Conservation (phyloP, 78 protist genomes). For the Acrasis kona region DNA sequence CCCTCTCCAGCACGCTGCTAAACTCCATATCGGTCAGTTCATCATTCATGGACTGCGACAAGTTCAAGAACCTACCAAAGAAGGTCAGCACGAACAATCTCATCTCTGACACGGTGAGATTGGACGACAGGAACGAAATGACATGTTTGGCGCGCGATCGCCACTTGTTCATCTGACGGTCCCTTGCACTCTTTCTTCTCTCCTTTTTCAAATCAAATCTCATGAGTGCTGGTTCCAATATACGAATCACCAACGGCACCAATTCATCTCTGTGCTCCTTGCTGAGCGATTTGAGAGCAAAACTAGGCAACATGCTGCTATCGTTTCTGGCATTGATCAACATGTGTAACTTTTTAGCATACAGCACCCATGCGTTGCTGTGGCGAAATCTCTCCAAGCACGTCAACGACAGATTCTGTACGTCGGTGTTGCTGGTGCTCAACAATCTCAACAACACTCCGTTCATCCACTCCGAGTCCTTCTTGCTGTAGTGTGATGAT, state of each 20-base stretch:
- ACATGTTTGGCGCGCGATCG: no score
- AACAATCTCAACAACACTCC: neutral
- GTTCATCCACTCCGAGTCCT: neutral
- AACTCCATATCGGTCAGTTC: no score
- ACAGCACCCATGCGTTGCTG: no score
- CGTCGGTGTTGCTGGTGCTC: neutral
- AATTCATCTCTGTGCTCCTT: neutral
- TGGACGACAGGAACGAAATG: no score
- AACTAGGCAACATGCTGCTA: neutral
- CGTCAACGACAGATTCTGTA: neutral
- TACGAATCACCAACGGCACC: neutral
- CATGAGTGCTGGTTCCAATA: neutral
- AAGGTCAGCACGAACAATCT: no score
- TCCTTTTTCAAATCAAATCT: no score
- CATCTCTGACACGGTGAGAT: no score
- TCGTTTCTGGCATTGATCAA: neutral
- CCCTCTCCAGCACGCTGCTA: no score
- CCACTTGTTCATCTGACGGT: no score
- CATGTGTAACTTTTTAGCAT: neutral
- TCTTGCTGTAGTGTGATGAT: neutral
- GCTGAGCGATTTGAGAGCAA: neutral
- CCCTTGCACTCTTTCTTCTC: no score
- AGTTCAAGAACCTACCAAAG: no score
- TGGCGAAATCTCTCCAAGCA: neutral
- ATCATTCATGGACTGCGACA: no score